A percentile compares a stretch with the other conserved stretches of the same genome.
These are phyloP conservation scores for Cyberlindnera xylosilytica DNA, from an alignment of 805 yeast species.

Conservation along the genomic window DNA sequence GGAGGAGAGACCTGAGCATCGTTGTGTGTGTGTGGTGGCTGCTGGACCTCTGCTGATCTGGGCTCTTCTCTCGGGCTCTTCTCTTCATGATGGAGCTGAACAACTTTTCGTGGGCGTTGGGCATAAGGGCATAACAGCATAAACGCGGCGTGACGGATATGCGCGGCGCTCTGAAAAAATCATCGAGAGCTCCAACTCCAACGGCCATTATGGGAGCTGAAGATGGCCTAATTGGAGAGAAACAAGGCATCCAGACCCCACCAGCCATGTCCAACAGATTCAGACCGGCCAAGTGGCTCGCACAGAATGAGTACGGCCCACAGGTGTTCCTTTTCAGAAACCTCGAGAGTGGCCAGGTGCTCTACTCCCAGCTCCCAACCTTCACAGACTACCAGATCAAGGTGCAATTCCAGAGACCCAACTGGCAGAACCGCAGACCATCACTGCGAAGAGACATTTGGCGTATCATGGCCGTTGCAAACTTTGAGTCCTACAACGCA, in stretches of 20 bases:
- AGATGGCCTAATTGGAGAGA: too few species aligned
- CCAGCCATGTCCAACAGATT: constrained; percentile 32
- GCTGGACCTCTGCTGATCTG: too few species aligned
- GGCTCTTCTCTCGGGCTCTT: not conserved
- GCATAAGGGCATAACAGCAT: not conserved
- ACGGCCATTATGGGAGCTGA: too few species aligned
- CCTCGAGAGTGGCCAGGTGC: constrained; percentile 83
- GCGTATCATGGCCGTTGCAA: constrained; percentile 86
- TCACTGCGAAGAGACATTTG: constrained; percentile 80
- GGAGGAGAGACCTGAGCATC: not conserved
- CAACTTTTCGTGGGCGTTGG: not conserved
- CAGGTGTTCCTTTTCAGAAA: constrained; percentile 82
- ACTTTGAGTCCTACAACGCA: constrained; percentile 53
- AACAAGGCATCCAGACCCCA: too few species aligned
- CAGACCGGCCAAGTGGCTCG: constrained; percentile 58
- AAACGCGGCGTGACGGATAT: not conserved
- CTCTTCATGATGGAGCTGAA: too few species aligned
- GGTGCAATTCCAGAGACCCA: constrained; percentile 73
- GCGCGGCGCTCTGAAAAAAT: not conserved
- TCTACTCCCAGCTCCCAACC: constrained; percentile 81
- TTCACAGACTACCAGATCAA: constrained; percentile 41
- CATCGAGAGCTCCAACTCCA: too few species aligned
- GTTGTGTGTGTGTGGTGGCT: not conserved
- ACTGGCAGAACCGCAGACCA: constrained; percentile 87
- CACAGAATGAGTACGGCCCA: constrained; percentile 67